Evolutionary conservation across 1,139 yeast genomes (phyloP), one percentile per base, ranked within the genome.

Genomic region (Candida albicans): DNA sequence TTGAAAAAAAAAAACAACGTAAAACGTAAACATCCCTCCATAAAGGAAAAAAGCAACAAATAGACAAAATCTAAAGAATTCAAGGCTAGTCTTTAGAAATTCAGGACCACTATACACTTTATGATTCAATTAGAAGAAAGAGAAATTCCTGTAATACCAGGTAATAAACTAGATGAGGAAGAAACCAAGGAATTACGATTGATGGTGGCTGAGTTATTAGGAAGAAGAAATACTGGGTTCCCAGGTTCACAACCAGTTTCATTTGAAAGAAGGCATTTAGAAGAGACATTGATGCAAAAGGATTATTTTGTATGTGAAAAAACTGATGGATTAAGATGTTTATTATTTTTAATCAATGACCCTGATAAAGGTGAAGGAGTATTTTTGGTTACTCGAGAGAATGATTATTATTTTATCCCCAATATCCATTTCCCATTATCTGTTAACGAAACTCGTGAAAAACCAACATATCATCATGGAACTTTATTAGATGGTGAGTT

Each of bases 201-300:
- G 43, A 81, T 84, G 69, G 84, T 91, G 9, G 84, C 91, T 12
- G 81, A 79, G 43, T 72, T 91, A 32, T 68, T 90, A 39, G 79
- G 81, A 22, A 64, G 82, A 32, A 65, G 82, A 45, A 70, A 65
- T 45, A 65, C 73, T 25, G 58, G 67, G 2, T 88, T 88, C 55
- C 91, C 95, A 3, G 98, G 98, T 0, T 84, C 97, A 1, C 99
- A 95, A 64, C 99, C 99, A 0, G 89, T 93, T 1, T 88, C 96
- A 31, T 91, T 95, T 61, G 84, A 88, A 39, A 73, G 89, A 47
- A 71, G 73, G 34, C 97, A 91, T 65, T 71, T 93, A 33, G 69
- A 72, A 6, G 81, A 81, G 42, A 80, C 82, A 31, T 67, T 93
- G 40, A 61, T 77, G 60, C 68, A 85, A 28, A 62, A 65, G 47